phyloP scores from a whole-genome alignment of 495 filamentous ascomycete genomes.

The Aspergillus hancockii region DNA sequence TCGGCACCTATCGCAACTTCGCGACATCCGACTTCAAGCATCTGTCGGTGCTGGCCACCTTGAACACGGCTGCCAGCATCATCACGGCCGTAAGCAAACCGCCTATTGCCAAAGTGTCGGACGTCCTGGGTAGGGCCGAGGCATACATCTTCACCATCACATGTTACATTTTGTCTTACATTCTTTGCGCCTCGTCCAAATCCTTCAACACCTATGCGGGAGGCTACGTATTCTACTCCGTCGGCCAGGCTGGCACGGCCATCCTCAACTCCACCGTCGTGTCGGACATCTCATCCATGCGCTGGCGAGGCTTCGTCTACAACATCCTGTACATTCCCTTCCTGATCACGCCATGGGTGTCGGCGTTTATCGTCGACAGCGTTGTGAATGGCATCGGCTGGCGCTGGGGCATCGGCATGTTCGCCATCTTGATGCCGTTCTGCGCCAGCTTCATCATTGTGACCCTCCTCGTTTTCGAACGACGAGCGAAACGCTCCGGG shows the following conservation, averaged over 20 bases:
- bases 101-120: constrained; percentile 50
- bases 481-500: constrained; percentile 34
- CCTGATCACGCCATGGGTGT: constrained; percentile 46
- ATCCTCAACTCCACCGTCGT: constrained; percentile 50
- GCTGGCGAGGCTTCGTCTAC: constrained; percentile 48
- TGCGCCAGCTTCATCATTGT: constrained; percentile 47
- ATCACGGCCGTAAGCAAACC: constrained; percentile 49
- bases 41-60: constrained; percentile 41
- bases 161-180: constrained; percentile 48
- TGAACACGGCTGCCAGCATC: constrained; percentile 46
- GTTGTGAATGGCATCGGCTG: constrained; percentile 48
- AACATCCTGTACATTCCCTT: constrained; percentile 48
- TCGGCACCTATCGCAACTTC: constrained; percentile 49
- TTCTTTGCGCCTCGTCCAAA: constrained; percentile 46
- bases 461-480: constrained; percentile 46
- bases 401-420: constrained; percentile 55
- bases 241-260: constrained; percentile 48
- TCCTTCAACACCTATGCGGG: constrained; percentile 45
- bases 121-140: constrained; percentile 47
- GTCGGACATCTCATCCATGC: constrained; percentile 47
- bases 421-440: constrained; percentile 50
- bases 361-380: constrained; percentile 46
- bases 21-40: constrained; percentile 45
- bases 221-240: constrained; percentile 44
- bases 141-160: constrained; percentile 45